Evolutionary conservation across 176 grass and related monocot species (phyloP).

Genomic region (Musa beccarii): DNA sequence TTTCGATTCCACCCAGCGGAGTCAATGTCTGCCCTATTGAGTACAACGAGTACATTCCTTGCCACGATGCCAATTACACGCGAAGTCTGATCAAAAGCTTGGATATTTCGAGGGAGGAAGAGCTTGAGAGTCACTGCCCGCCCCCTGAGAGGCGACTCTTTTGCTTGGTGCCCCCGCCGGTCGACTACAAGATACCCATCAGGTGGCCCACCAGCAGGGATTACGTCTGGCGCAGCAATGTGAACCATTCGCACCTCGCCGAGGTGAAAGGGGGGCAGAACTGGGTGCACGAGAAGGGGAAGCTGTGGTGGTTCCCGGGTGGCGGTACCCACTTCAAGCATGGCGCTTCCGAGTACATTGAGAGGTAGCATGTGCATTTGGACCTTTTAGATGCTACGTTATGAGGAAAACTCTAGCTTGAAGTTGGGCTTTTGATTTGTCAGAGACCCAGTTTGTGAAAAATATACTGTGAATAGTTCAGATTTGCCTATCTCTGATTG

Average conservation of each 20-base stretch:
- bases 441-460: not conserved
- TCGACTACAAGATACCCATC: constrained; percentile 83
- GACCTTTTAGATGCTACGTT: not conserved
- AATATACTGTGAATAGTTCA: constrained; percentile 1
- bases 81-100: constrained; percentile 27
- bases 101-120: constrained; percentile 56
- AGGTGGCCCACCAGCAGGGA: constrained; percentile 79
- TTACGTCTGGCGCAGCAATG: constrained; percentile 87
- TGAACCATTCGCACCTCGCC: constrained; percentile 87
- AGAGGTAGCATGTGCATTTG: constrained; percentile 41
- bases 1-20: constrained; percentile 48
- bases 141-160: constrained; percentile 46
- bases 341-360: constrained; percentile 83
- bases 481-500: constrained; percentile 4
- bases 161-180: constrained; percentile 76
- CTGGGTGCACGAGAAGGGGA: constrained; percentile 85
- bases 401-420: not conserved
- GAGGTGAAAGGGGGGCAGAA: constrained; percentile 96
- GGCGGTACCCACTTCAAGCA: constrained; percentile 96
- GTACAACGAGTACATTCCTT: constrained; percentile 80
- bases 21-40: constrained; percentile 62
- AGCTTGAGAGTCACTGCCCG: constrained; percentile 75
- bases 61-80: constrained; percentile 52
- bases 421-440: not conserved
- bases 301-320: constrained; percentile 96